Base-by-base conservation (phyloP, 2,329 filamentous ascomycete genomes). In the Cyphellophora europaea region DNA sequence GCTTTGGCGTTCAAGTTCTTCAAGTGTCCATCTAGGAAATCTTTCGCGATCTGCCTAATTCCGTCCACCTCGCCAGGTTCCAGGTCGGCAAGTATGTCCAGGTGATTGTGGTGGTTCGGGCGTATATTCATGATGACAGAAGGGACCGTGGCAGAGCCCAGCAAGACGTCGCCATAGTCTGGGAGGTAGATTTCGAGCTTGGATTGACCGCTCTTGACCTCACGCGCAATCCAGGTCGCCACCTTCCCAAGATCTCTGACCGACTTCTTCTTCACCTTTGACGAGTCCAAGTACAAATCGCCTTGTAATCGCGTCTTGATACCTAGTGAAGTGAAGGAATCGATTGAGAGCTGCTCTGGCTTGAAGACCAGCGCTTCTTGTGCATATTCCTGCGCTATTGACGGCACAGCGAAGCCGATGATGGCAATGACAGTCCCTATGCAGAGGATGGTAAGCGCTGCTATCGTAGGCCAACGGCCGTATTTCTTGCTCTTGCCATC, bases 1-100 rank as follows among this genome's bases (percentile, higher is more conserved):
- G 82, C 89, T 36, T 78, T 69, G 11, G 96, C 65, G 41, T 72
- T 75, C 38, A 98, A 62, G 37, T 72, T 67, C 8, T 77, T 72
- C 38, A 96, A 65, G 35, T 76, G 79, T 25, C 88, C 87, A 35
- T 83, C 77, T 41, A 98, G 63, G 79, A 86, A 96, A 56, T 94
- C 82, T 55, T 91, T 86, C 30, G 84, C 86, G 43, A 96, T 72
- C 40, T 72, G 72, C 40, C 84, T 79, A 48, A 95, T 77, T 5
- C 79, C 80, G 36, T 87, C 77, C 11, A 84, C 65, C 50, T 87
- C 75, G 18, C 87, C 88, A 16, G 86, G 81, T 23, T 72, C 65
- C 25, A 96, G 60, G 42, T 91, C 78, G 27, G 82, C 74, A 36
- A 91, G 60, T 48, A 96, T 79, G 50, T 95, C 83, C 38, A 96